Evolutionary conservation across 1,139 yeast species (phyloP).

Genomic region (Hyphopichia fennica): DNA sequence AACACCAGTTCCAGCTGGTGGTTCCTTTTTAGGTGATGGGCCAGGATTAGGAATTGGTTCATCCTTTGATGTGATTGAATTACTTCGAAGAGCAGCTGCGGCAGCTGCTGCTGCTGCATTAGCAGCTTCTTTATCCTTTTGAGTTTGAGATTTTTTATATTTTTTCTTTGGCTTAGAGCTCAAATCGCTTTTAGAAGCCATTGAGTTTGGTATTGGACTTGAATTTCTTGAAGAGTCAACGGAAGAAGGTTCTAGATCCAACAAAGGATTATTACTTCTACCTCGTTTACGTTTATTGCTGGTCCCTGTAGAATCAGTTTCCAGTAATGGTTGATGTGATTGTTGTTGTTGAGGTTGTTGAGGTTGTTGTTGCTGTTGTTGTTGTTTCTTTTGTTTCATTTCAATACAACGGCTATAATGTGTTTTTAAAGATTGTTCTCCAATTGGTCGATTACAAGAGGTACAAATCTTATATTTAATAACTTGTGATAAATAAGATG

Average conservation of each 20-base stretch:
- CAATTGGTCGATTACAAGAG: constrained; percentile 63
- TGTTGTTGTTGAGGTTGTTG: constrained; percentile 19
- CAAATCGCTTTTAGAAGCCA: constrained; percentile 7
- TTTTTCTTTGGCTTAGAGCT: constrained; percentile 40
- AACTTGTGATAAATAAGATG: constrained; percentile 43
- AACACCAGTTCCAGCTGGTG: constrained; percentile 9
- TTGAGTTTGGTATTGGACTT: constrained; percentile 35
- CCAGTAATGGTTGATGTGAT: constrained; percentile 11
- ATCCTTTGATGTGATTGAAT: not conserved
- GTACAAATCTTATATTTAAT: constrained; percentile 65
- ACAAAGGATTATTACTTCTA: constrained; percentile 20
- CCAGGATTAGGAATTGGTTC: constrained; percentile 1
- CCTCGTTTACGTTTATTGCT: constrained; percentile 33
- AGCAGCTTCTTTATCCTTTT: constrained; percentile 50
- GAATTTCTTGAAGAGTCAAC: constrained; percentile 43
- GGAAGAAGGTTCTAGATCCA: constrained; percentile 39
- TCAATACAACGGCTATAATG: constrained; percentile 53
- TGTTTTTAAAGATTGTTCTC: constrained; percentile 41
- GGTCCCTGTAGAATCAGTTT: constrained; percentile 12
- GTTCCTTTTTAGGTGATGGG: not conserved
- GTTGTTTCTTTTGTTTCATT: constrained; percentile 43
- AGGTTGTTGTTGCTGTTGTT: constrained; percentile 16
- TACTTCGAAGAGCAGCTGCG: constrained; percentile 28
- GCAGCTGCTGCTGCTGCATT: constrained; percentile 50
- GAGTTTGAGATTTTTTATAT: constrained; percentile 45